phyloP scores from a whole-genome alignment of 345 rosid genomes.

The Passiflora organensis region DNA sequence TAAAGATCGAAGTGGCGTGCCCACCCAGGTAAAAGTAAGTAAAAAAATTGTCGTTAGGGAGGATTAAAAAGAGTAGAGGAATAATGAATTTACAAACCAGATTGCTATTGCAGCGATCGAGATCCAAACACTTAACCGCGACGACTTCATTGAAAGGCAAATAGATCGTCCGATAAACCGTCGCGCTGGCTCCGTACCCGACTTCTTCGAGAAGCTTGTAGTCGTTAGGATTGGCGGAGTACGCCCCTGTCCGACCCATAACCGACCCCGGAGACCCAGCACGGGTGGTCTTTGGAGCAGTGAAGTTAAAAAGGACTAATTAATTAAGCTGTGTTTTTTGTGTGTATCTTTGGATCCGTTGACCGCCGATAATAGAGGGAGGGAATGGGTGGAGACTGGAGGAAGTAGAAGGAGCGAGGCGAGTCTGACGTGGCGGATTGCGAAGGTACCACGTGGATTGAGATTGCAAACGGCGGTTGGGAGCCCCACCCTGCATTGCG shows the following conservation, averaged over 20 bases:
- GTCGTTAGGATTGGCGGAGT: slow-evolving; percentile 58
- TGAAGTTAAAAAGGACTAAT: no score
- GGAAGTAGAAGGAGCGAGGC: not conserved
- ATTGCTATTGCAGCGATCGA: slow-evolving; percentile 97
- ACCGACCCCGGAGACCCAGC: not conserved
- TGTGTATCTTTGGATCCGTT: not conserved
- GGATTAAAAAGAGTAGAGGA: not conserved
- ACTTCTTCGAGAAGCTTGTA: slow-evolving; percentile 83
- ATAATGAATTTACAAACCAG: slow-evolving; percentile 46
- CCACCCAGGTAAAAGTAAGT: no score
- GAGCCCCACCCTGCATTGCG: no score
- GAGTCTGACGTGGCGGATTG: slow-evolving; percentile 1
- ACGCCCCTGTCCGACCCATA: slow-evolving; percentile 34
- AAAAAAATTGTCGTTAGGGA: no score
- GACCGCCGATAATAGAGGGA: slow-evolving; percentile 5
- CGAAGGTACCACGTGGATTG: not conserved
- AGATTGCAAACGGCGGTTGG: no score
- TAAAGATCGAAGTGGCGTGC: no score
- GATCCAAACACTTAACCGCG: slow-evolving; percentile 97
- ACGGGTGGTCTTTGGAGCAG: no score
- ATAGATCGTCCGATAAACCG: slow-evolving; percentile 88
- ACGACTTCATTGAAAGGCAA: slow-evolving; percentile 72
- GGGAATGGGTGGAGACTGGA: not conserved
- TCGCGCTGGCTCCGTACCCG: slow-evolving; percentile 95
- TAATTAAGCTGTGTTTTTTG: no score